Evolutionary conservation across 306 rosid species (phyloP), one percentile per base, ranked within the genome.

Genomic region (Mucuna pruriens): DNA sequence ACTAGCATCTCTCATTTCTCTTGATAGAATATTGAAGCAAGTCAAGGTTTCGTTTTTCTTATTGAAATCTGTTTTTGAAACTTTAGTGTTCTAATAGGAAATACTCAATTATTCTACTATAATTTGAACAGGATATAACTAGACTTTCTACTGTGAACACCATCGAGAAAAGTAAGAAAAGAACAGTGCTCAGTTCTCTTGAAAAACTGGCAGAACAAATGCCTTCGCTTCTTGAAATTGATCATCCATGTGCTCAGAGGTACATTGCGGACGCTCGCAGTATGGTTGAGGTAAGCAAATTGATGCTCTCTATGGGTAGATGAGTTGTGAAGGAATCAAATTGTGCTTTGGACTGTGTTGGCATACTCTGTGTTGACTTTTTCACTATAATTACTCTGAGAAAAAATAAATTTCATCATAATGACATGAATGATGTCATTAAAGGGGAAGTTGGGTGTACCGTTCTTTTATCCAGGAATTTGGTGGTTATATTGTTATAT

Each of bases 191-290:
- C 64, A 85, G 78, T 82, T 84, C 97, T 77, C 89, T 91, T 12
- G 93, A 91, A 79, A 94, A 93, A 75, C 87, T 90, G 34, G 22
- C 85, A 23, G 92, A 86, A 76, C 87, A 87, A 46, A 93, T 93
- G 97, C 94, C 97, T 71, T 90, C 91, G 25, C 97, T 93, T 77
- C 97, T 93, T 55, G 87, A 84, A 83, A 89, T 93, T 82, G 97
- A 91, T 78, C 97, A 93, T 80, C 94, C 93, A 9, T 91, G 94
- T 81, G 94, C 94, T 5, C 87, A 86, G 78, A 86, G 88, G 84
- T 88, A 88, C 80, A 91, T 93, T 74, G 83, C 93, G 17, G 90
- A 87, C 69, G 92, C 94, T 80, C 83, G 87, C 61, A 85, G 33
- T 46, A 42, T 85, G 77, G 75, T 91, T 87, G 92, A 93, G 93